Evolutionary conservation across 495 filamentous ascomycete genomes (phyloP), one percentile per base, ranked within the genome.

Genomic region (Xylaria flabelliformis): DNA sequence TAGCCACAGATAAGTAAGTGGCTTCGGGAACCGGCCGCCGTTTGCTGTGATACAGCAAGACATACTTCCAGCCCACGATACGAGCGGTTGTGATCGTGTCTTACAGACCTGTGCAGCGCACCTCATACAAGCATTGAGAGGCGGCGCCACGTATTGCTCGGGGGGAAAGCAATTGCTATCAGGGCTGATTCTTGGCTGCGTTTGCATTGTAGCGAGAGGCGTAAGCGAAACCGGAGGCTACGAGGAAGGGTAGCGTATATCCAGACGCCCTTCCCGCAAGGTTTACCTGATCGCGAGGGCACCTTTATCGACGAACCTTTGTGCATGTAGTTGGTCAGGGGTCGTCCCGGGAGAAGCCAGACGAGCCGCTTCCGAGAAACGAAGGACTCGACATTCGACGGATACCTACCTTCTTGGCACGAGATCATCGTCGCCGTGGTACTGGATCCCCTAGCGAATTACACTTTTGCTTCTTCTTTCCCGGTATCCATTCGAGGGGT

Each of bases 381-480:
- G 39, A 21, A 42, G 41, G 68, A 62, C 67, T 70, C 41, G 67
- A 62, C 46, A 32, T 32, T 56, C 68, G 68, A 63, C 68, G 58
- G 68, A 39, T 63, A 63, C 44, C 44, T 70, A 24, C 44, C 3
- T 36, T 2, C 66, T 61, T 69, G 26, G 65, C 65, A 67, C 50
- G 67, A 69, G 26, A 69, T 69, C 42, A 39, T 62, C 46, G 6
- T 4, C 29, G 4, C 26, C 26, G 46, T 46, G 21, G 26, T 46
- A 24, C 46, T 66, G 26, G 26, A 19, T 39, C 29, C 17, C 19
- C 32, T 24, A n/a, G 51, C 64, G 64, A 66, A 50, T 50, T 61
- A 26, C 32, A 29, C 15, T 48, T 39, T 61, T 50, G 8, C 19
- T 56, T 56, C 53, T 56, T 56, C 26, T 9, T 36, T 4, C 29